Percentiles rank a stretch among this genome's conserved stretches.
These are phyloP conservation scores for Botrytis fragariae DNA, from an alignment of 2,329 filamentous ascomycete genomes.

Conservation along the genomic window DNA sequence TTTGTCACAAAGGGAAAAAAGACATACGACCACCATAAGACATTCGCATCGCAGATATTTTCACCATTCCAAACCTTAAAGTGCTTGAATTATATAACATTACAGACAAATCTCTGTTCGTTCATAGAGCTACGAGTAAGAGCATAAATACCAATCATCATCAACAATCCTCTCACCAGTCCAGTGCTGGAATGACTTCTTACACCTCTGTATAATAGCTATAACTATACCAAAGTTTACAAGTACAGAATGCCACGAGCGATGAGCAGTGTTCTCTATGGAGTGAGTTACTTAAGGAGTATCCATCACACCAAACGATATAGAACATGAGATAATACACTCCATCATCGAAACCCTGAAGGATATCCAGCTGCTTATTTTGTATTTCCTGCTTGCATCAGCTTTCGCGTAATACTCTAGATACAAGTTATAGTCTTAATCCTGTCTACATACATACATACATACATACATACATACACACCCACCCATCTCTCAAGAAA, in stretches of 20 bases:
- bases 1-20: too few relatives aligned
- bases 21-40: too few relatives aligned
- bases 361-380: neutral
- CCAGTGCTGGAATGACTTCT: neutral
- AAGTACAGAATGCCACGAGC: neutral
- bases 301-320: conserved; percentile 36
- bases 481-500: neutral
- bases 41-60: too few relatives aligned
- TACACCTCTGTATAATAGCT: too few relatives aligned
- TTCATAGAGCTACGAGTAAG: neutral
- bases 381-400: too few relatives aligned
- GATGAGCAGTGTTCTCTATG: neutral
- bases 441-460: too few relatives aligned
- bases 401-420: too few relatives aligned
- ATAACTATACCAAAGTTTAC: neutral
- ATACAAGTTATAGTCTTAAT: too few relatives aligned
- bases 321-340: neutral
- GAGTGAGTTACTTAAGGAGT: neutral
- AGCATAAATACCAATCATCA: neutral
- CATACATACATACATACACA: neutral
- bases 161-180: neutral
- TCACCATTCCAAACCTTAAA: too few relatives aligned
- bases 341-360: neutral
- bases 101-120: too few relatives aligned
- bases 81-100: too few relatives aligned